A percentile compares a stretch with the other conserved stretches of the same genome.
phyloP scores from a whole-genome alignment of 2,329 filamentous ascomycete species.

The Stagonosporopsis vannaccii region DNA sequence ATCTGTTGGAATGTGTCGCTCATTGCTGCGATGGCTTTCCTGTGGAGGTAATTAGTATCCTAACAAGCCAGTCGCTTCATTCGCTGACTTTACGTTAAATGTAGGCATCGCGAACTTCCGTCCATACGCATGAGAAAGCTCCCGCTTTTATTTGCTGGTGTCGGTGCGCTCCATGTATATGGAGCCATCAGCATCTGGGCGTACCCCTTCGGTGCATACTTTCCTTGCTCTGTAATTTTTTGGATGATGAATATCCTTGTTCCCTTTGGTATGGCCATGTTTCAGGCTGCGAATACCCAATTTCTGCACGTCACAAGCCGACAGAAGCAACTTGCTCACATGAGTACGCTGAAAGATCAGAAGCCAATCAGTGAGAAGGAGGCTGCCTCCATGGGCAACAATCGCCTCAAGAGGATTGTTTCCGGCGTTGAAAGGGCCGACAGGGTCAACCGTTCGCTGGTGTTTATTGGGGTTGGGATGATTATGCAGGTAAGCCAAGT shows the following conservation, averaged over 20 bases:
- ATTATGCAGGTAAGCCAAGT: conserved; percentile 31
- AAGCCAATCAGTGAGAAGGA: conserved; percentile 33
- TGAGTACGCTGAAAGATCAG: conserved; percentile 34
- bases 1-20: conserved; percentile 17
- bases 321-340: conserved; percentile 41
- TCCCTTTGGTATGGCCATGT: conserved; percentile 41
- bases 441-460: conserved; percentile 36
- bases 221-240: conserved; percentile 38
- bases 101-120: conserved; percentile 35
- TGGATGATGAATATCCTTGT: conserved; percentile 46
- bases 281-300: conserved; percentile 47
- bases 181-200: conserved; percentile 30
- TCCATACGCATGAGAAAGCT: conserved; percentile 43
- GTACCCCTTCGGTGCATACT: conserved; percentile 36
- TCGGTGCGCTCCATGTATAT: conserved; percentile 39
- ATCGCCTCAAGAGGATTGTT: conserved; percentile 34
- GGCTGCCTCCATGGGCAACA: conserved; percentile 32
- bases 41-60: conserved; percentile 21
- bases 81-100: background rate
- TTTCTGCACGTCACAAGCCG: conserved; percentile 43
- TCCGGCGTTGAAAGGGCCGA: conserved; percentile 35
- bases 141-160: conserved; percentile 35
- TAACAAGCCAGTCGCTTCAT: background rate
- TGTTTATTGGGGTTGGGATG: conserved; percentile 40
- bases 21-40: conserved; percentile 23